A percentile compares a stretch with the other conserved stretches of the same genome.
Conservation (phyloP, 805 yeast genomes). For the Yarrowia osloensis region DNA sequence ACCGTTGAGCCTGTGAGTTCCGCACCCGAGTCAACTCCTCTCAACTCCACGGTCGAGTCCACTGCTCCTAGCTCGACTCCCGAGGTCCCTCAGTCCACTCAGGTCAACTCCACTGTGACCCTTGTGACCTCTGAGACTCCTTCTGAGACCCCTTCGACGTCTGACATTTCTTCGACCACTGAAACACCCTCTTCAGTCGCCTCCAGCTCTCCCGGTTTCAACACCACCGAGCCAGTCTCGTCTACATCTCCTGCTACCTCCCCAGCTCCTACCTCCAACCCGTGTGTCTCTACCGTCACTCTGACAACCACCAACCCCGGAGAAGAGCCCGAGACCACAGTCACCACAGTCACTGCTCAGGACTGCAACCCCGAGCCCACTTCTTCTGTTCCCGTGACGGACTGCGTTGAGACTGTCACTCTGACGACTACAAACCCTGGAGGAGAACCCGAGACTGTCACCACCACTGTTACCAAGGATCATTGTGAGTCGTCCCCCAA, state of each 20-base stretch:
- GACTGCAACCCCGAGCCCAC: neutral
- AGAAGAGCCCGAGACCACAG: neutral
- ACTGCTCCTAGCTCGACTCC: neutral
- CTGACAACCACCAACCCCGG: slow-evolving; percentile 1
- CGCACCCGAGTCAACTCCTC: neutral
- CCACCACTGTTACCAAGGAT: neutral
- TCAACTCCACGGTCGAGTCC: neutral
- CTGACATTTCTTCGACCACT: neutral
- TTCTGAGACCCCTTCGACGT: no score
- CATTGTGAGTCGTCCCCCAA: neutral
- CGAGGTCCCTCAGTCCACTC: neutral
- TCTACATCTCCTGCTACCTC: neutral
- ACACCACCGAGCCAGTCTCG: neutral
- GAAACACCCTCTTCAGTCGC: neutral
- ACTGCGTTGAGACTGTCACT: neutral
- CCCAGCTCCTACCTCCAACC: neutral
- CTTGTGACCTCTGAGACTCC: neutral
- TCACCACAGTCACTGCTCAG: neutral
- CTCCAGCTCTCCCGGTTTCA: neutral
- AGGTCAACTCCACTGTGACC: neutral
- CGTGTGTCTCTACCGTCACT: neutral
- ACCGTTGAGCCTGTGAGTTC: neutral
- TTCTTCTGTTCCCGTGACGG: neutral
- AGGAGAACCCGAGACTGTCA: neutral
- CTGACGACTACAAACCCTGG: slow-evolving; percentile 2